Percentiles rank a stretch among this genome's conserved stretches.
These are phyloP conservation scores for Clavaria fumosa DNA, from an alignment of 768 basidiomycete species.

Conservation along the genomic window DNA sequence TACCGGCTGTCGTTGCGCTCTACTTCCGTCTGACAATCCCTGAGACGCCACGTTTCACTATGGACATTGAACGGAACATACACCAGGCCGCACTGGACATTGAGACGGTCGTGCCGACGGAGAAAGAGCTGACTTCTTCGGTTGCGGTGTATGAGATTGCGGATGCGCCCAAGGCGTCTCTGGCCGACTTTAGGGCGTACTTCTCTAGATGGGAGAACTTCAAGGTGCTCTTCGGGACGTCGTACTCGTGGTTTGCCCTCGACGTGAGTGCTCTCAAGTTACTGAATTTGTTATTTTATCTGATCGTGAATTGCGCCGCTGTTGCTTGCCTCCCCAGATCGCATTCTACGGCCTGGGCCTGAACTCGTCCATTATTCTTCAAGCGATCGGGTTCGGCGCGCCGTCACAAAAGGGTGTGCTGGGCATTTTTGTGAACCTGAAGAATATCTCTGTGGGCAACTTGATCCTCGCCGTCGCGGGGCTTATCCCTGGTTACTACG, in stretches of 20 bases:
- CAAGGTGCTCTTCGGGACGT: constrained; percentile 63
- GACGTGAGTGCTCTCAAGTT: constrained; percentile 48
- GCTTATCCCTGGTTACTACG: constrained; percentile 72
- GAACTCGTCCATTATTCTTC: constrained; percentile 64
- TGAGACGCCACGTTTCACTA: constrained; percentile 81
- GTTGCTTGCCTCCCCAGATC: constrained; percentile 27
- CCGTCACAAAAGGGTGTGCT: constrained; percentile 19
- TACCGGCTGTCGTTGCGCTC: constrained; percentile 68
- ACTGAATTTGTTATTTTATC: not conserved
- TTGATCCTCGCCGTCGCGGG: constrained; percentile 63
- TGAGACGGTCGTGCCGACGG: constrained; percentile 42
- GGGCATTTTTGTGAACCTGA: constrained; percentile 39
- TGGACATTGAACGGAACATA: constrained; percentile 83
- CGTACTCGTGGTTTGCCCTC: constrained; percentile 83
- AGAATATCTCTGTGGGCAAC: constrained; percentile 60
- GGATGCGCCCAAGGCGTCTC: constrained; percentile 51
- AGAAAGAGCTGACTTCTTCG: constrained; percentile 31
- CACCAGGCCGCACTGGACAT: constrained; percentile 63
- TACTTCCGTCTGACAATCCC: constrained; percentile 92
- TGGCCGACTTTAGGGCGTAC: constrained; percentile 49
- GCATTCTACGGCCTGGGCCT: constrained; percentile 84
- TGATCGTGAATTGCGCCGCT: not conserved
- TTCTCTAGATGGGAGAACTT: constrained; percentile 64
- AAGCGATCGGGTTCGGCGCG: constrained; percentile 58
- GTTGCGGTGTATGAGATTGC: constrained; percentile 45